Conservation (phyloP, 176 grass and related monocot species). For the Musa schizocarpa region DNA sequence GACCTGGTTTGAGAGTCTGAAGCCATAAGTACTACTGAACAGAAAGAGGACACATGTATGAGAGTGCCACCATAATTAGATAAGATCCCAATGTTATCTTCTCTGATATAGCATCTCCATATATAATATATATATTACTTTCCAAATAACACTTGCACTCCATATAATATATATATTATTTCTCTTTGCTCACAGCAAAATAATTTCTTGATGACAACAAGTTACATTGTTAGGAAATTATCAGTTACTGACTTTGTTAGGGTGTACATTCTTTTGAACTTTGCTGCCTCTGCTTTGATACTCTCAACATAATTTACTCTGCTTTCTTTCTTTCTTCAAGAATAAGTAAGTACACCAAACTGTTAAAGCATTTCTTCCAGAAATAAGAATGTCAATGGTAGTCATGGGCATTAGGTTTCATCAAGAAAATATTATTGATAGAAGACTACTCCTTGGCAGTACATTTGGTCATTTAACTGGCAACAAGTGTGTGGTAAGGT, state of each 20-base stretch:
- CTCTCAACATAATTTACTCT: background rate
- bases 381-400: background rate
- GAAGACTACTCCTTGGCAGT: background rate
- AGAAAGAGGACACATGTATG: background rate
- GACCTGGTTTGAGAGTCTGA: background rate
- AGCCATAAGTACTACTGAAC: background rate
- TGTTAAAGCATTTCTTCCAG: background rate
- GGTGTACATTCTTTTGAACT: background rate
- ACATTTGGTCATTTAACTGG: background rate
- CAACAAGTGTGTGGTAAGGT: background rate
- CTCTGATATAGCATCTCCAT: background rate
- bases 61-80: background rate
- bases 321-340: background rate
- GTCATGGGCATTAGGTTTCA: background rate
- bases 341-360: background rate
- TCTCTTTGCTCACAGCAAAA: background rate
- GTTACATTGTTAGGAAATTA: background rate
- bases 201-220: background rate
- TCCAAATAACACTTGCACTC: no score
- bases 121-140: no score
- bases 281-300: background rate
- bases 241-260: background rate
- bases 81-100: background rate
- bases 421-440: background rate
- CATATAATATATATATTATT: no score